These are phyloP conservation scores for Streptanthus diversifolius DNA, from an alignment of 345 rosid genomes.

Conservation along the genomic window DNA sequence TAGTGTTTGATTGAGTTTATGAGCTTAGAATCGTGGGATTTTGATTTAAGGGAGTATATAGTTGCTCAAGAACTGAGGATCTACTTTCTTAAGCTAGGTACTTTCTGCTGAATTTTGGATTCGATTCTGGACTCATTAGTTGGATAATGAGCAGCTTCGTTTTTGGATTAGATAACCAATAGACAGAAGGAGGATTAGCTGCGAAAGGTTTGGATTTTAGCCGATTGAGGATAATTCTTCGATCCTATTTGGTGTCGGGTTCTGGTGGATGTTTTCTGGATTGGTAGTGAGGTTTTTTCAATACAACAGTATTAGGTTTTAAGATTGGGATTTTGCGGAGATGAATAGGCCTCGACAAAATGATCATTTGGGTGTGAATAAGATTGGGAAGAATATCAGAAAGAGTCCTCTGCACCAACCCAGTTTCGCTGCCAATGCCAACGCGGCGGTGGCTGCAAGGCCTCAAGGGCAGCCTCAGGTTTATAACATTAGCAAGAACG, in stretches of 20 bases:
- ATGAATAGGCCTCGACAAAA: slow-evolving; percentile 75
- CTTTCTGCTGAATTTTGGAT: slow-evolving; percentile 10
- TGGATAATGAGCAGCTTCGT: neutral
- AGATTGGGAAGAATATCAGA: slow-evolving; percentile 71
- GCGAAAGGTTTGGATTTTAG: slow-evolving; percentile 1
- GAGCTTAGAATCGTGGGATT: neutral
- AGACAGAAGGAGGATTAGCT: neutral
- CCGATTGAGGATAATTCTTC: neutral
- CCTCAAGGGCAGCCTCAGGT: slow-evolving; percentile 94
- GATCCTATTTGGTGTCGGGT: slow-evolving; percentile 1
- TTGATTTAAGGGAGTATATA: neutral
- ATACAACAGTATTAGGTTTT: neutral
- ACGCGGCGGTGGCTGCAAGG: slow-evolving; percentile 38
- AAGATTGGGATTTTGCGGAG: neutral
- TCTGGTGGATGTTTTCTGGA: slow-evolving; percentile 15
- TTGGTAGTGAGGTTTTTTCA: slow-evolving; percentile 6
- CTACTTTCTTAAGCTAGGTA: neutral
- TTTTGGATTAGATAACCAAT: neutral
- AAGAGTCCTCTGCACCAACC: slow-evolving; percentile 92
- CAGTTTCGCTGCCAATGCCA: slow-evolving; percentile 42
- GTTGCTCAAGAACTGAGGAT: slow-evolving; percentile 15
- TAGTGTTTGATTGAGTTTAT: slow-evolving; percentile 16
- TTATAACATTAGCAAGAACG: slow-evolving; percentile 90
- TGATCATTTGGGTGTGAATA: slow-evolving; percentile 85
- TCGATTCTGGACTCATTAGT: slow-evolving; percentile 10